A percentile compares a stretch with the other conserved stretches of the same genome.
phyloP scores from a whole-genome alignment of 495 filamentous ascomycete genomes.

The Aspergillus asperescens region DNA sequence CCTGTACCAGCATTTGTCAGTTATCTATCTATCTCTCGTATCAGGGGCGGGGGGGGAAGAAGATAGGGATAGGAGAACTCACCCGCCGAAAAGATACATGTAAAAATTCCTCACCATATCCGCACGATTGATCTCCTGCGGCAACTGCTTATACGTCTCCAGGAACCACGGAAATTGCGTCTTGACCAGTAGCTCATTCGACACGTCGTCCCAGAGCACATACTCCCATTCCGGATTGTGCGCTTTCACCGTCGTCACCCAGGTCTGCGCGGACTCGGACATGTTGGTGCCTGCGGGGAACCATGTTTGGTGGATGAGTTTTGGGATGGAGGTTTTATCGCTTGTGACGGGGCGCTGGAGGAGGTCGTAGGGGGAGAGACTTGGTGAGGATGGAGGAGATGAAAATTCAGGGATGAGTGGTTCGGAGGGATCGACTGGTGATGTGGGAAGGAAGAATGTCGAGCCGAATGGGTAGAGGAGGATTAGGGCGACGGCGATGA shows the following conservation, averaged over 20 bases:
- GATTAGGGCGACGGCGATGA: not conserved
- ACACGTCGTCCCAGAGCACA: slow-evolving; percentile 24
- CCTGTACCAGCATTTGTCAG: slow-evolving; percentile 1
- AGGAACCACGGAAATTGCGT: slow-evolving; percentile 22
- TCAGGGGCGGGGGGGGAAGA: too few species aligned
- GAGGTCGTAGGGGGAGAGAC: slow-evolving; percentile 10
- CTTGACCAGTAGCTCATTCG: slow-evolving; percentile 15
- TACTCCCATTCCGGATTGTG: slow-evolving; percentile 23
- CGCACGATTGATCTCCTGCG: slow-evolving; percentile 19
- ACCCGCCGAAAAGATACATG: slow-evolving; percentile 23
- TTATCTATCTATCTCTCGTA: too few species aligned
- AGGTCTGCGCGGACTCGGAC: slow-evolving; percentile 16
- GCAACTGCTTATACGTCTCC: slow-evolving; percentile 12
- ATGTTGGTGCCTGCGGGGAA: slow-evolving; percentile 24
- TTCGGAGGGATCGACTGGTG: not conserved
- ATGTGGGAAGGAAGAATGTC: not conserved
- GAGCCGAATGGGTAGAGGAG: not conserved
- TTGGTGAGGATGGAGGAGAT: not conserved
- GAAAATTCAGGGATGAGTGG: not conserved
- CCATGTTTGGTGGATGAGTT: slow-evolving; percentile 25
- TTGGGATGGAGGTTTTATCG: slow-evolving; percentile 18
- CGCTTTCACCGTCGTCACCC: slow-evolving; percentile 15
- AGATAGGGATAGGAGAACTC: not conserved
- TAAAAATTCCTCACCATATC: slow-evolving; percentile 22
- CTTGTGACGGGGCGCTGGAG: slow-evolving; percentile 12